These are phyloP conservation scores for Anisodus acutangulus DNA, from an alignment of 257 asterid species.

Conservation along the genomic window DNA sequence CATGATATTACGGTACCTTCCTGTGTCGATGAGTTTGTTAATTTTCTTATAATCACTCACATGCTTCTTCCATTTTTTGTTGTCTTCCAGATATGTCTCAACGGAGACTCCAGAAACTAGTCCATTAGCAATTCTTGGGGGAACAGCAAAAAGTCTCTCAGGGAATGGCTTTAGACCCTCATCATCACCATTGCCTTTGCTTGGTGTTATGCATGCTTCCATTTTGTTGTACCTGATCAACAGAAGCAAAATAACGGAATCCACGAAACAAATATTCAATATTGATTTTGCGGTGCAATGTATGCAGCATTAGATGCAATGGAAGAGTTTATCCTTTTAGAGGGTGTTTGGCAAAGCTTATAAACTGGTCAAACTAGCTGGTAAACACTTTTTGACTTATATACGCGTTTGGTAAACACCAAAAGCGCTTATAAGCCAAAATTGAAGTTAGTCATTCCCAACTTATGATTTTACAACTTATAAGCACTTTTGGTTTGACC, in stretches of 20 bases:
- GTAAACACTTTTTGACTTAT: too few species aligned
- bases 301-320: not conserved
- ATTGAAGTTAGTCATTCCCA: too few species aligned
- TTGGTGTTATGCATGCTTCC: slow-evolving; percentile 79
- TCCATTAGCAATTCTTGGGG: slow-evolving; percentile 84
- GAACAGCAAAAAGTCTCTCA: slow-evolving; percentile 75
- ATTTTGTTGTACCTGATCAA: slow-evolving; percentile 83
- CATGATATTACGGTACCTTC: slow-evolving; percentile 94
- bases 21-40: slow-evolving; percentile 76
- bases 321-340: not conserved
- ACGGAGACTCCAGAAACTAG: slow-evolving; percentile 69
- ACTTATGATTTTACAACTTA: too few species aligned
- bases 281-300: not conserved
- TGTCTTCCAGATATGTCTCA: slow-evolving; percentile 69
- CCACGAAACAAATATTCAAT: slow-evolving; percentile 23
- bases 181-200: slow-evolving; percentile 42
- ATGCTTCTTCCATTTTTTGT: slow-evolving; percentile 82
- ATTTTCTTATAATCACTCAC: slow-evolving; percentile 76
- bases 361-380: too few species aligned
- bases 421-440: too few species aligned
- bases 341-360: too few species aligned
- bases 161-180: slow-evolving; percentile 71
- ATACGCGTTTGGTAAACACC: too few species aligned
- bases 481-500: too few species aligned
- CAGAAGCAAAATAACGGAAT: slow-evolving; percentile 25